phyloP scores from a whole-genome alignment of 2,329 filamentous ascomycete species.

The Sporothrix pallida region DNA sequence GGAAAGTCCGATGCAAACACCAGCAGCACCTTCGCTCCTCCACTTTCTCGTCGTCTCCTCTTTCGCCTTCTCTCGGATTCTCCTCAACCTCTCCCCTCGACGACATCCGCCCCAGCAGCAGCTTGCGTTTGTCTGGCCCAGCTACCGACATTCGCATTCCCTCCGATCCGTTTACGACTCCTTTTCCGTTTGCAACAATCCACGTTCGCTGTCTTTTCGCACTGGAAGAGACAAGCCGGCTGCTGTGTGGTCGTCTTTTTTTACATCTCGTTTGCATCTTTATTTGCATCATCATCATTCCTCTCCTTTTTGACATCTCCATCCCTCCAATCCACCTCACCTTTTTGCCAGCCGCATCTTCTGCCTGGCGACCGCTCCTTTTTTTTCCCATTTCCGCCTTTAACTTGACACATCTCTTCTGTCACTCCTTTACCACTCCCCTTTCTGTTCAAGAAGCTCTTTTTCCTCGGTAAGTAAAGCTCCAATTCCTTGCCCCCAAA shows the following conservation, averaged over 20 bases:
- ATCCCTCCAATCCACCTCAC: not conserved
- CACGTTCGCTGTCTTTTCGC: not conserved
- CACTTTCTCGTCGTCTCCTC: slow-evolving; percentile 25
- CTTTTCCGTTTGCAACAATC: slow-evolving; percentile 2
- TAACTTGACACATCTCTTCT: not conserved
- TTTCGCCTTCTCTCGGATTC: slow-evolving; percentile 24
- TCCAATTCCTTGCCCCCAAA: not conserved
- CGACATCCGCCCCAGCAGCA: slow-evolving; percentile 21
- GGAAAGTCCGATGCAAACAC: slow-evolving; percentile 28
- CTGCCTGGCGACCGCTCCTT: slow-evolving; percentile 25
- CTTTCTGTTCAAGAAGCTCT: not conserved
- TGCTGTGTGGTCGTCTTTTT: not conserved
- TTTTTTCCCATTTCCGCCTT: not conserved
- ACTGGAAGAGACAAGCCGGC: slow-evolving; percentile 17
- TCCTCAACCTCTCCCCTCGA: slow-evolving; percentile 25
- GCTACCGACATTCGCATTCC: slow-evolving; percentile 19
- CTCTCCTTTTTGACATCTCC: slow-evolving; percentile 6
- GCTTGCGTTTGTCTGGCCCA: slow-evolving; percentile 26
- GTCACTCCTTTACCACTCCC: not conserved
- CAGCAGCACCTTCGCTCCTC: slow-evolving; percentile 29
- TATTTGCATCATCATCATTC: slow-evolving; percentile 12
- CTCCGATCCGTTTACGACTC: not conserved
- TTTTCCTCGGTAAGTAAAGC: slow-evolving; percentile 10
- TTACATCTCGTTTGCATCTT: not conserved
- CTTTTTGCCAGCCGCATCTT: slow-evolving; percentile 1